A percentile compares a stretch with the other conserved stretches of the same genome.
phyloP scores from a whole-genome alignment of 2,329 filamentous ascomycete genomes.

The Proliferodiscus dingleyae region DNA sequence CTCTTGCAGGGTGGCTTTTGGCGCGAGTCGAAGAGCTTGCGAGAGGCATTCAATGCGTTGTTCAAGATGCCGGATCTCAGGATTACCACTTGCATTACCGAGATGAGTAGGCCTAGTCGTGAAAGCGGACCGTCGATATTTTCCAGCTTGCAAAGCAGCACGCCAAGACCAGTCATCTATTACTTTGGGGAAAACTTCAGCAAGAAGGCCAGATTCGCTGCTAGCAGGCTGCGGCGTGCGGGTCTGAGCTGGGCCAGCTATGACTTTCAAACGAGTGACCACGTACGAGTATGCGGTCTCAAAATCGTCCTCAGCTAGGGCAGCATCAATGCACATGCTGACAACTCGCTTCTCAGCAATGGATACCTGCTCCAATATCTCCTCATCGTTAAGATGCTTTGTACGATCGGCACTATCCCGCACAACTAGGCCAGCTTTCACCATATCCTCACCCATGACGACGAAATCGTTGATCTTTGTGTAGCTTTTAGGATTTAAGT shows the following conservation, averaged over 20 bases:
- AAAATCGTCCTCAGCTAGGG: slow-evolving; percentile 72
- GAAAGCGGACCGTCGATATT: slow-evolving; percentile 55
- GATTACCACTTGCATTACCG: slow-evolving; percentile 54
- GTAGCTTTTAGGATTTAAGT: slow-evolving; percentile 71
- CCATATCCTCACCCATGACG: slow-evolving; percentile 62
- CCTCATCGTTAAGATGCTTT: slow-evolving; percentile 1
- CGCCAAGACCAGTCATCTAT: slow-evolving; percentile 71
- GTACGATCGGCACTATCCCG: slow-evolving; percentile 14
- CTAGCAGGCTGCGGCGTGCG: slow-evolving; percentile 18
- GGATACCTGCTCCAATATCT: slow-evolving; percentile 29
- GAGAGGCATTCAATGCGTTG: slow-evolving; percentile 78
- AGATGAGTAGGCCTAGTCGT: slow-evolving; percentile 55
- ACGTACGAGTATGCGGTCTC: slow-evolving; percentile 85
- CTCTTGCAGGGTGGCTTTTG: slow-evolving; percentile 63
- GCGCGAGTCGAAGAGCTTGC: slow-evolving; percentile 69
- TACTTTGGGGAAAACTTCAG: slow-evolving; percentile 19
- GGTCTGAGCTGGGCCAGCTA: slow-evolving; percentile 28
- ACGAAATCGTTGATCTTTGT: slow-evolving; percentile 70
- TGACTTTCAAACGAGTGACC: slow-evolving; percentile 58
- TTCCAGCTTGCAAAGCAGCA: slow-evolving; percentile 72
- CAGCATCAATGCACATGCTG: slow-evolving; percentile 75
- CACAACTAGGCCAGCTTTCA: slow-evolving; percentile 49
- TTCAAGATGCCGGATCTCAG: slow-evolving; percentile 66
- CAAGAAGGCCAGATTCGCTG: slow-evolving; percentile 20
- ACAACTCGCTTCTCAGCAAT: slow-evolving; percentile 62